Percentiles rank a stretch among this genome's conserved stretches.
phyloP scores from a whole-genome alignment of 2,329 filamentous ascomycete genomes.

The Nothopassalora personata region DNA sequence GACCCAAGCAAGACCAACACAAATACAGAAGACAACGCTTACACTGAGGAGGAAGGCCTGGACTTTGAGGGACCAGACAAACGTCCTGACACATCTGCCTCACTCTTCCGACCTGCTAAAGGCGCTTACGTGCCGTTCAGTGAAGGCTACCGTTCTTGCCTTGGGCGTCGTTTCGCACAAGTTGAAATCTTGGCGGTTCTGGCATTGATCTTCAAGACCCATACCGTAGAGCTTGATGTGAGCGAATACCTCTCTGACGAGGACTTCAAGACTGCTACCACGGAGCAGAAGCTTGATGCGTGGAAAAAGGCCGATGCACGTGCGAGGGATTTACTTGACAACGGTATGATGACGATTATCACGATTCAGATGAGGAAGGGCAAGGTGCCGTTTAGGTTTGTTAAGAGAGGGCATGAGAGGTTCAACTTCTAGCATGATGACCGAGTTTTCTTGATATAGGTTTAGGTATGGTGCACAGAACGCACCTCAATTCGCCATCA shows the following conservation, averaged over 20 bases:
- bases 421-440: conserved; percentile 41
- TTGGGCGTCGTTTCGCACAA: conserved; percentile 53
- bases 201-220: conserved; percentile 49
- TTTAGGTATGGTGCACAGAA: not conserved
- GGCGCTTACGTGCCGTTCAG: conserved; percentile 54
- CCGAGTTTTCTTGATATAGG: not conserved
- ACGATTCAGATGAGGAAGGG: conserved; percentile 65
- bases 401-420: conserved; percentile 63
- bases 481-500: not conserved
- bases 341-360: conserved; percentile 57
- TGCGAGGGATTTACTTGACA: conserved; percentile 49
- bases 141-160: conserved; percentile 51
- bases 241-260: conserved; percentile 41
- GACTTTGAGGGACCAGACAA: conserved; percentile 53
- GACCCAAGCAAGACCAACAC: conserved; percentile 24
- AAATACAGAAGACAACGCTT: conserved; percentile 34
- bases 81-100: conserved; percentile 54
- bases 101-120: conserved; percentile 53
- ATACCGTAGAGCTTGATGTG: conserved; percentile 66
- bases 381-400: conserved; percentile 62
- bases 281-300: conserved; percentile 49
- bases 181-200: conserved; percentile 52
- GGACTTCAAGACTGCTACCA: conserved; percentile 35
- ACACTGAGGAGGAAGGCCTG: conserved; percentile 30
- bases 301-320: conserved; percentile 58